Conservation (phyloP, 2,329 filamentous ascomycete genomes). For the Penicillium sp. region DNA sequence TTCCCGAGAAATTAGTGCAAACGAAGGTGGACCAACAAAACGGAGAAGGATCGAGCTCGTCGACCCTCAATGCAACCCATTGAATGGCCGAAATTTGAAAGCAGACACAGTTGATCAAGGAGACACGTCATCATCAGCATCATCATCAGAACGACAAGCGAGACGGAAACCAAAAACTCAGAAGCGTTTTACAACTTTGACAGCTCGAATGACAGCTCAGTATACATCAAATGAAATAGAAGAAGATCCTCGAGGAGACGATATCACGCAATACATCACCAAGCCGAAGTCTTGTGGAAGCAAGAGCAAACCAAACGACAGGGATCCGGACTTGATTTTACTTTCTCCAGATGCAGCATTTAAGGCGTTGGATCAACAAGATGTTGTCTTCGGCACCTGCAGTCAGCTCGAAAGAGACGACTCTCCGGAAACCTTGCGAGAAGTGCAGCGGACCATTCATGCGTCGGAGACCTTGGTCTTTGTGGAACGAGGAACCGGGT, state of each 20-base stretch:
- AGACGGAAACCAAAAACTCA: conserved; percentile 51
- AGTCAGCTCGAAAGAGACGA: conserved; percentile 78
- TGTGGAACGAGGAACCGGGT: conserved; percentile 1
- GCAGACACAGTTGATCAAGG: conserved; percentile 21
- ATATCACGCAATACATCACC: conserved; percentile 15
- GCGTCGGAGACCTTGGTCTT: conserved; percentile 35
- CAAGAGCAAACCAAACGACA: conserved; percentile 30
- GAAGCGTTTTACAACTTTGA: conserved; percentile 77
- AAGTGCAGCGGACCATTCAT: conserved; percentile 36
- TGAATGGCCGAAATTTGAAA: conserved; percentile 15
- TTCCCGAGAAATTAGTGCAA: conserved; percentile 16
- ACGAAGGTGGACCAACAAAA: conserved; percentile 38
- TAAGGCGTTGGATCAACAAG: conserved; percentile 67
- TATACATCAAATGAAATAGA: conserved; percentile 55
- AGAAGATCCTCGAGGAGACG: conserved; percentile 12
- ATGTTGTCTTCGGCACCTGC: conserved; percentile 83
- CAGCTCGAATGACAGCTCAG: conserved; percentile 72
- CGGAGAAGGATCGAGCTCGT: conserved; percentile 44
- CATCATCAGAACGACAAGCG: conserved; percentile 14
- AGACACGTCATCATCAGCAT: conserved; percentile 16
- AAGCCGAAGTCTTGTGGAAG: conserved; percentile 29
- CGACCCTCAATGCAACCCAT: conserved; percentile 25
- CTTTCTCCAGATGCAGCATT: conserved; percentile 71
- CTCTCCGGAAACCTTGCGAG: conserved; percentile 61
- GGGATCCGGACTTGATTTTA: conserved; percentile 58